Evolutionary conservation across 139 green algal genomes (phyloP).

Genomic region (Chlamydomonas incerta): DNA sequence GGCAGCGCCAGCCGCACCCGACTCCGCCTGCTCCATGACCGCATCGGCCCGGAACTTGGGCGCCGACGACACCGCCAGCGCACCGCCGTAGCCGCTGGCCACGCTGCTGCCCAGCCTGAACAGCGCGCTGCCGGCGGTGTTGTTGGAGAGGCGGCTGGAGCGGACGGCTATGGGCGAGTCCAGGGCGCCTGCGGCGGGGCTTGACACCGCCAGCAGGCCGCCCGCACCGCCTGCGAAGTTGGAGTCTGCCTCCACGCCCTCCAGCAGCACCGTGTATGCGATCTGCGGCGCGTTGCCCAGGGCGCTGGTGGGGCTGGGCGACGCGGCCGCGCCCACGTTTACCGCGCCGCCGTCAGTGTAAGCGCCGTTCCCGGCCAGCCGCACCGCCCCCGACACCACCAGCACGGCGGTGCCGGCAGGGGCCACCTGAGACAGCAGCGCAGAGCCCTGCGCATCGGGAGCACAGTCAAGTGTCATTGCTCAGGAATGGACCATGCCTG

Average conservation of each 20-base stretch:
- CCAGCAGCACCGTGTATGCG: not conserved
- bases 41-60: not conserved
- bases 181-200: not conserved
- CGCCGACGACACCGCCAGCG: not conserved
- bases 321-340: not conserved
- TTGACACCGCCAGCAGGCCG: not conserved
- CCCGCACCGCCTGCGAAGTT: not conserved
- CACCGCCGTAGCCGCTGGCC: not conserved
- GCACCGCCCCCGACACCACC: not conserved
- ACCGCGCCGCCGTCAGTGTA: not conserved
- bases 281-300: not conserved
- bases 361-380: not conserved
- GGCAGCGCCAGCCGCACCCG: too few species aligned
- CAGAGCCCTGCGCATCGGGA: not conserved
- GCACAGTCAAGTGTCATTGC: too few species aligned
- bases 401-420: not conserved
- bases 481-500: too few species aligned
- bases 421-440: not conserved
- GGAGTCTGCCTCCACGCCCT: not conserved
- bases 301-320: not conserved
- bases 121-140: not conserved
- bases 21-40: not conserved
- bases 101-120: not conserved
- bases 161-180: not conserved
- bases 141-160: not conserved